These are phyloP conservation scores for Zostera marina DNA, from an alignment of 116 monocot genomes.

Conservation along the genomic window DNA sequence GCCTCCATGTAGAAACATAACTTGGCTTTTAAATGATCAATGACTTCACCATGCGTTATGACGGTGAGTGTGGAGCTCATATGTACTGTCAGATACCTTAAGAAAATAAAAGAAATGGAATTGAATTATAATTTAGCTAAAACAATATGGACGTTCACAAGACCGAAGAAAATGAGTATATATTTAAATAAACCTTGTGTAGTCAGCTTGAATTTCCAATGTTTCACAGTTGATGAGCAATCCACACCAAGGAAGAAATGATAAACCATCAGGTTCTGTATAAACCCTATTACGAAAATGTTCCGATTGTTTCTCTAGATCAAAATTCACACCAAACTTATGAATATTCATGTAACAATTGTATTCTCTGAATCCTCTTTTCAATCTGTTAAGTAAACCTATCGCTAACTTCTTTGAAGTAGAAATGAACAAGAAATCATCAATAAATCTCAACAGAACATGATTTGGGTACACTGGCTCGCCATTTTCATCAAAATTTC, in stretches of 20 bases:
- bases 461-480: constrained; percentile 2
- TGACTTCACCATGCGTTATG: constrained; percentile 9
- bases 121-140: background rate
- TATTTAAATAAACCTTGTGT: constrained; percentile 47
- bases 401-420: constrained; percentile 51
- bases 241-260: constrained; percentile 92
- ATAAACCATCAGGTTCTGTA: constrained; percentile 44
- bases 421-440: constrained; percentile 90
- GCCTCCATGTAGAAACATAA: constrained; percentile 50
- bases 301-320: constrained; percentile 8
- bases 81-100: constrained; percentile 47
- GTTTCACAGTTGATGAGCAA: constrained; percentile 74
- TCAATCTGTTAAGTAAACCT: constrained; percentile 44
- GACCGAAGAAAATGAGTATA: background rate
- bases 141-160: background rate
- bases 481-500: background rate
- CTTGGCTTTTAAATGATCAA: constrained; percentile 26
- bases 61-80: constrained; percentile 74
- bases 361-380: constrained; percentile 64
- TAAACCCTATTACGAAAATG: constrained; percentile 23
- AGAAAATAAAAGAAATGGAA: background rate
- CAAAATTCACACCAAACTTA: constrained; percentile 76
- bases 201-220: constrained; percentile 94
- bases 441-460: constrained; percentile 55
- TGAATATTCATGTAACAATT: constrained; percentile 77